Percentiles rank a stretch among this genome's conserved stretches.
Evolutionary conservation across 495 filamentous ascomycete genomes (phyloP).

Genomic region (Tuber borchii): DNA sequence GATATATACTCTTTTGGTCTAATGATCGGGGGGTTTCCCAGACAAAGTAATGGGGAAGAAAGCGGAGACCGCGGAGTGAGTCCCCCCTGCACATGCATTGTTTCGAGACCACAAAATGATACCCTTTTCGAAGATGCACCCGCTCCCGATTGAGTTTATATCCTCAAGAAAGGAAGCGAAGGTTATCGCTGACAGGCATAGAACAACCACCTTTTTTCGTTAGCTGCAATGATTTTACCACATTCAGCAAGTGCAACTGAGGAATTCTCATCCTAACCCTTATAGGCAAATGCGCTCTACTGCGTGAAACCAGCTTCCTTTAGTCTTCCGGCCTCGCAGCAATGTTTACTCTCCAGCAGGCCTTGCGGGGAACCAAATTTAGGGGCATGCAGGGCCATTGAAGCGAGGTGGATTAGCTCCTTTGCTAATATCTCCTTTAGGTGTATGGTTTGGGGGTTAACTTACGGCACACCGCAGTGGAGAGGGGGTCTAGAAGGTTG

Average conservation of each 20-base stretch:
- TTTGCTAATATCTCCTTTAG: conserved; percentile 7
- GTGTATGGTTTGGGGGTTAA: not conserved
- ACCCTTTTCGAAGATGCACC: conserved; percentile 27
- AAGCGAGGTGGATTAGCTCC: conserved; percentile 5
- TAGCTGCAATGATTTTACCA: conserved; percentile 1
- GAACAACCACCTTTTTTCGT: conserved; percentile 23
- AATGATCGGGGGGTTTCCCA: conserved; percentile 11
- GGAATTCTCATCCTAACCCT: conserved; percentile 7
- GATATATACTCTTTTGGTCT: conserved; percentile 32
- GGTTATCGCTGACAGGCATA: conserved; percentile 3
- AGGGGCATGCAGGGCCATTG: conserved; percentile 19
- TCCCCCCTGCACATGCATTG: conserved; percentile 26
- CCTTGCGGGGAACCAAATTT: conserved; percentile 26
- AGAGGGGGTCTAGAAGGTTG: not conserved
- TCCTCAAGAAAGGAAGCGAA: conserved; percentile 20
- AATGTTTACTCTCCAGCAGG: not conserved
- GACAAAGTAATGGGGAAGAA: conserved; percentile 14
- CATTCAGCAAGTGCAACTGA: conserved; percentile 19
- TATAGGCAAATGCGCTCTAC: conserved; percentile 9
- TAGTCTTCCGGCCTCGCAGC: conserved; percentile 5
- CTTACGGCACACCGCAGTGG: not conserved
- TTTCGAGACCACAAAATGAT: conserved; percentile 27
- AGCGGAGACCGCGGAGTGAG: conserved; percentile 6
- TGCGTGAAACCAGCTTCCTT: conserved; percentile 27
- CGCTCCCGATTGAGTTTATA: conserved; percentile 17